These are phyloP conservation scores for Haemoproteus tartakovskyi DNA, from an alignment of 169 alveolate species.

Conservation along the genomic window DNA sequence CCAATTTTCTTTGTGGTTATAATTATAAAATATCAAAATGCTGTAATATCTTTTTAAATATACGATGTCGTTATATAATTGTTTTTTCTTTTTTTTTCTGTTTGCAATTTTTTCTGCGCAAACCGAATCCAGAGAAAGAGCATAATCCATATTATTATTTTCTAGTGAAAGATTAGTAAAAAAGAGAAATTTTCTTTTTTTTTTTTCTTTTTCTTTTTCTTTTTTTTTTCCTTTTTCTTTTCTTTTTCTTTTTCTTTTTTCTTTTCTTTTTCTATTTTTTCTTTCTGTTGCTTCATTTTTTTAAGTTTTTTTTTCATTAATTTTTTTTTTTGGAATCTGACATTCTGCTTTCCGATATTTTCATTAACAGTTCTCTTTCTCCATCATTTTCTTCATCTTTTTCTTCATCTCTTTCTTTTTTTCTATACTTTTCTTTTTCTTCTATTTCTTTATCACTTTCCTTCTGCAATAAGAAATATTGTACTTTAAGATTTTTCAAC, in stretches of 20 bases:
- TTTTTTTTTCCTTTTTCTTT: not conserved
- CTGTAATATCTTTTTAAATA: slow-evolving; percentile 29
- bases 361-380: too few species aligned
- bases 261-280: not conserved
- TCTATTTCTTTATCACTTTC: too few species aligned
- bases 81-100: slow-evolving; percentile 2
- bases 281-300: not conserved
- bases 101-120: not conserved
- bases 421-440: too few species aligned
- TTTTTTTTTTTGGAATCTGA: too few species aligned
- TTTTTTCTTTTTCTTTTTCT: not conserved
- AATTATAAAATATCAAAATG: slow-evolving; percentile 20
- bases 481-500: too few species aligned
- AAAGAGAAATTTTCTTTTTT: slow-evolving; percentile 1
- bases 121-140: not conserved
- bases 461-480: too few species aligned
- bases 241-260: too few species aligned
- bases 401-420: not conserved
- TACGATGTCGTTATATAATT: slow-evolving; percentile 16
- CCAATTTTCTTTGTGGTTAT: slow-evolving; percentile 45
- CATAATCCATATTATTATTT: not conserved
- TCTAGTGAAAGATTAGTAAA: not conserved
- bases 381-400: not conserved
- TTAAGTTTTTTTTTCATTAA: too few species aligned
- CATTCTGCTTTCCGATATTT: too few species aligned